A percentile compares a stretch with the other conserved stretches of the same genome.
phyloP scores from a whole-genome alignment of 2,329 filamentous ascomycete species.

The Xylariaceae sp. region DNA sequence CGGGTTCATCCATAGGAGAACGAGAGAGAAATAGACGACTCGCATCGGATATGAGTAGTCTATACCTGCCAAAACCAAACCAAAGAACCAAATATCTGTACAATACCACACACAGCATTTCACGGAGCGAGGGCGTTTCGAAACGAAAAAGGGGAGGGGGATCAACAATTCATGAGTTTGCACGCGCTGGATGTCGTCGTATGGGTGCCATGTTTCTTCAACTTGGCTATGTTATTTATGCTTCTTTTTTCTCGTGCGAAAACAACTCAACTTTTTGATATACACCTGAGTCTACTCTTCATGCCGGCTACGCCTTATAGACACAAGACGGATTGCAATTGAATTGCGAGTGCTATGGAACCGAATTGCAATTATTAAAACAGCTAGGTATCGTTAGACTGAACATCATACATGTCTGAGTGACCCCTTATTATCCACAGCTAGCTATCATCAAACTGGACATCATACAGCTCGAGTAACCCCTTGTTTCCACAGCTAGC shows the following conservation, averaged over 20 bases:
- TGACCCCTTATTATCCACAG: no score
- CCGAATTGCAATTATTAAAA: no score
- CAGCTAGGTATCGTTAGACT: no score
- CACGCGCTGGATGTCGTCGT: slow-evolving; percentile 6
- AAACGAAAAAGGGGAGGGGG: background rate
- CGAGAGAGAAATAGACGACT: background rate
- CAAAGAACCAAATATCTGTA: slow-evolving; percentile 19
- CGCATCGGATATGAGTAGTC: background rate
- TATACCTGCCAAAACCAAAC: slow-evolving; percentile 4
- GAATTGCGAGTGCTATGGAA: no score
- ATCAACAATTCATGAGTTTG: slow-evolving; percentile 17
- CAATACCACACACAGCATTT: slow-evolving; percentile 19
- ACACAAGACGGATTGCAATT: no score
- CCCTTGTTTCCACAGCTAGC: no score
- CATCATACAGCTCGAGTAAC: no score
- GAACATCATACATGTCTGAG: no score
- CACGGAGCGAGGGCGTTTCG: slow-evolving; percentile 30
- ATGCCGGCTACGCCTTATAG: no score
- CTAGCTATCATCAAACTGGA: no score
- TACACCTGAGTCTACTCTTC: no score
- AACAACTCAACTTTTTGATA: slow-evolving; percentile 17
- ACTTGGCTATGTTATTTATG: slow-evolving; percentile 1
- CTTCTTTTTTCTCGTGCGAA: slow-evolving; percentile 10
- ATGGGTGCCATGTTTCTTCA: slow-evolving; percentile 9
- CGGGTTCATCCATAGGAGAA: background rate